Evolutionary conservation across 208 protist species (phyloP), one percentile per base, ranked within the genome.

Genomic region (Phytomonas francai): DNA sequence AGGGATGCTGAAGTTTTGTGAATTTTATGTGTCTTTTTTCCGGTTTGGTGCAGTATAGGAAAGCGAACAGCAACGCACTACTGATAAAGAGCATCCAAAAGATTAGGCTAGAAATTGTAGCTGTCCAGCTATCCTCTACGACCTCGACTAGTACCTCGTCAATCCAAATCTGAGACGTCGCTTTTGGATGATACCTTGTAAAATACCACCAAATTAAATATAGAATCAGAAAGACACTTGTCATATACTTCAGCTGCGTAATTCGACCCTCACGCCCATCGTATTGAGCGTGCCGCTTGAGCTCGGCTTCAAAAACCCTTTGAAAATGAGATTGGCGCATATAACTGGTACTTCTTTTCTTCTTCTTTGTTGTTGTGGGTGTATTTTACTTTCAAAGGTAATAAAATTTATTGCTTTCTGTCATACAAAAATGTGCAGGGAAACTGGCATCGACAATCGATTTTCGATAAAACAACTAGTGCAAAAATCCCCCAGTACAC

Each of bases 131-230:
- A 45, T 85, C 83, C 57, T 80, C 76, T n/a, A 93, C 59, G 54
- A 90, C 87, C 74, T 90, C 84, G 8, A 93, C 82, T 51, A 88
- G 67, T n/a, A 93, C 87, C 27, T 67, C 74, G 36, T 93, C 87
- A 61, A 93, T 85, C 80, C 81, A 88, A 12, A 81, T 77, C 32
- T 83, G 78, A 29, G 60, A 72, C 0, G 80, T 62, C 25, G 75
- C 65, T 58, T 42, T 68, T 0, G 84, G 81, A 67, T 83, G 64
- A 14, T 72, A 60, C 80, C 82, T 76, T 29, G 58, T n/a, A 39
- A 22, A 62, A 62, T 19, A 62, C 6, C 58, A 62, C 62, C 67
- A 76, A 25, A 67, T 27, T 2, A 27, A 22, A 30, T 79, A 76
- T 2, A 76, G 29, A 4, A 36, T 33, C 28, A 76, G 34, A 12